A percentile compares a stretch with the other conserved stretches of the same genome.
Evolutionary conservation across 495 filamentous ascomycete species (phyloP).

Genomic region (Penicillium manginii): DNA sequence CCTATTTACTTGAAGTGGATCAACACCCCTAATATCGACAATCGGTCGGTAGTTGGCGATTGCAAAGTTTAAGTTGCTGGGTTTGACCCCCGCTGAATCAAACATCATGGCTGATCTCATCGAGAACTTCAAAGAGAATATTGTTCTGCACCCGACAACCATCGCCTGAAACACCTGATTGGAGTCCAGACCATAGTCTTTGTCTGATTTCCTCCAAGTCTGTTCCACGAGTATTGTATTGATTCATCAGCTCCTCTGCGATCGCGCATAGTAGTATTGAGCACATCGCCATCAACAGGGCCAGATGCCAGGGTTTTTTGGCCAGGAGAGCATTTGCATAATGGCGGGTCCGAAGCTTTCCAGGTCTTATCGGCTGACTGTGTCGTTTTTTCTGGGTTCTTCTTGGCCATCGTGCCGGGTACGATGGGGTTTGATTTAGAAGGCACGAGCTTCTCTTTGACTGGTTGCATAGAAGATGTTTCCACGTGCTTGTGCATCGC

Average conservation of each 20-base stretch:
- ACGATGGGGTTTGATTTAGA: not conserved
- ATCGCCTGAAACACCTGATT: constrained; percentile 33
- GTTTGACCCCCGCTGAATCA: constrained; percentile 17
- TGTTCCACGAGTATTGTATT: constrained; percentile 44
- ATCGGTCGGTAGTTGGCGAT: not conserved
- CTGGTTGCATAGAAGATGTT: not conserved
- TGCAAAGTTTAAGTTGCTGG: not conserved
- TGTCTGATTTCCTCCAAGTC: constrained; percentile 40
- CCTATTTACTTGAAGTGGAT: not conserved
- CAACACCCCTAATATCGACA: not conserved
- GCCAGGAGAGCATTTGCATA: constrained; percentile 36
- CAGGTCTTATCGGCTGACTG: not conserved
- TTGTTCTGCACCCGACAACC: constrained; percentile 50
- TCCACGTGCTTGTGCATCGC: constrained; percentile 24
- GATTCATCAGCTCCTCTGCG: constrained; percentile 42
- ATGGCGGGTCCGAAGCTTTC: constrained; percentile 15
- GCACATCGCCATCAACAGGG: constrained; percentile 29
- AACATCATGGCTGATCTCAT: constrained; percentile 45
- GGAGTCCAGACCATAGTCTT: constrained; percentile 44
- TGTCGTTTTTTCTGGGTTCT: not conserved
- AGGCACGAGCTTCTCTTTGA: not conserved
- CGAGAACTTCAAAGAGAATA: constrained; percentile 47
- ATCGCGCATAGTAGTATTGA: constrained; percentile 48
- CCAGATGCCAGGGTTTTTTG: constrained; percentile 8
- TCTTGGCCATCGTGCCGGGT: not conserved